Evolutionary conservation across 805 yeast genomes (phyloP).

Genomic region (Nakazawaea holstii): DNA sequence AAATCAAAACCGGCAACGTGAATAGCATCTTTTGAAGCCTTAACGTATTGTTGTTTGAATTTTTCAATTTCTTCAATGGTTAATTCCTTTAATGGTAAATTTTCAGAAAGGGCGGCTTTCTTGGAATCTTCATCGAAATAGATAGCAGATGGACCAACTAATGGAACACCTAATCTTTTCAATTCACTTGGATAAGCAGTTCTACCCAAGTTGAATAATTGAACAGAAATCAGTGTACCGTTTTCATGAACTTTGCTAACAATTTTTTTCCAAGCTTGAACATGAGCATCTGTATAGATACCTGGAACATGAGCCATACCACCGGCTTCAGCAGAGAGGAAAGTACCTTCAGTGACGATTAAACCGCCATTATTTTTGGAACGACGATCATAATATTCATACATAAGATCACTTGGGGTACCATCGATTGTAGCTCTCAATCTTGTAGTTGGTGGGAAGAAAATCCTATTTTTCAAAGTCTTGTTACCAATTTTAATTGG

Average conservation of each 20-base stretch:
- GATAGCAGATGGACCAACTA: constrained; percentile 34
- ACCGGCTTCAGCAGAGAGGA: constrained; percentile 36
- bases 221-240: constrained; percentile 38
- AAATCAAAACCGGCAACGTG: too few relatives aligned
- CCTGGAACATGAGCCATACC: constrained; percentile 41
- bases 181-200: constrained; percentile 29
- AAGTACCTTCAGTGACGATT: constrained; percentile 56
- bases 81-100: constrained; percentile 41
- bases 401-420: constrained; percentile 40
- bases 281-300: constrained; percentile 42
- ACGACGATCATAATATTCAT: constrained; percentile 49
- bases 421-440: constrained; percentile 30
- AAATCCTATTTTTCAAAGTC: constrained; percentile 35
- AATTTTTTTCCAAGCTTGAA: constrained; percentile 42
- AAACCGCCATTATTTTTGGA: constrained; percentile 54
- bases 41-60: too few relatives aligned
- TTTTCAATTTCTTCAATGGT: constrained; percentile 13
- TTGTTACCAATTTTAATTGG: constrained; percentile 38
- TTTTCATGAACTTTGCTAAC: constrained; percentile 46
- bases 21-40: too few relatives aligned
- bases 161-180: constrained; percentile 29
- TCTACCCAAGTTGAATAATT: constrained; percentile 48
- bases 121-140: constrained; percentile 29
- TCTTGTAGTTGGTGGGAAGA: constrained; percentile 49
- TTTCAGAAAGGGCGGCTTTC: constrained; percentile 23